A percentile compares a stretch with the other conserved stretches of the same genome.
Evolutionary conservation across 805 yeast genomes (phyloP).

Genomic region (Kuraishia ogatae): DNA sequence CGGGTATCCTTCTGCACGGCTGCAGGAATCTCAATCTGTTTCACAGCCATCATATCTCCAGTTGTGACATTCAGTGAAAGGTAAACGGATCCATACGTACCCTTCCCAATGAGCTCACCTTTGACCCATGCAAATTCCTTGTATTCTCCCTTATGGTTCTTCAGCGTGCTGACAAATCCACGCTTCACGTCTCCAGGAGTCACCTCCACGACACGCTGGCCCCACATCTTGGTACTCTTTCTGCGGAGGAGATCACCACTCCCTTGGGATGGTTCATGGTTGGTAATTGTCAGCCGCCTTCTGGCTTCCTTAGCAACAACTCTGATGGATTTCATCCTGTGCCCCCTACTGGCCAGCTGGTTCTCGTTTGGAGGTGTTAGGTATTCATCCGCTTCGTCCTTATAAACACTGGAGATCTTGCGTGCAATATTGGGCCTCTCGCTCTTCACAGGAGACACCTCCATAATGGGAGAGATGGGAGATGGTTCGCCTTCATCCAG

Average conservation of each 20-base stretch:
- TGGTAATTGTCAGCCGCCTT: constrained; percentile 3
- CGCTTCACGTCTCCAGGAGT: constrained; percentile 59
- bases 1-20: not conserved
- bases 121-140: constrained; percentile 95
- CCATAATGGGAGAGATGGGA: constrained; percentile 40
- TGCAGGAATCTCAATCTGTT: constrained; percentile 35
- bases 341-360: constrained; percentile 21
- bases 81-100: constrained; percentile 92
- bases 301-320: constrained; percentile 89
- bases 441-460: constrained; percentile 5
- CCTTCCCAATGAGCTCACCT: constrained; percentile 94
- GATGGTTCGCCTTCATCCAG: constrained; percentile 60
- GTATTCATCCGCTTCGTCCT: constrained; percentile 20
- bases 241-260: constrained; percentile 43
- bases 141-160: constrained; percentile 56
- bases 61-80: constrained; percentile 90
- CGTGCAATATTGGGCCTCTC: constrained; percentile 29
- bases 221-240: constrained; percentile 95
- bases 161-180: constrained; percentile 58
- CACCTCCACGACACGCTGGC: constrained; percentile 84
- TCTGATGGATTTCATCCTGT: constrained; percentile 84
- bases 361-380: constrained; percentile 4
- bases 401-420: constrained; percentile 33
- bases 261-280: not conserved
- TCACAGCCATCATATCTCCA: constrained; percentile 98